Evolutionary conservation across 371 early-diverging fungal genomes (phyloP), one percentile per base, ranked within the genome.

Genomic region (Syncephalastrum sp.): DNA sequence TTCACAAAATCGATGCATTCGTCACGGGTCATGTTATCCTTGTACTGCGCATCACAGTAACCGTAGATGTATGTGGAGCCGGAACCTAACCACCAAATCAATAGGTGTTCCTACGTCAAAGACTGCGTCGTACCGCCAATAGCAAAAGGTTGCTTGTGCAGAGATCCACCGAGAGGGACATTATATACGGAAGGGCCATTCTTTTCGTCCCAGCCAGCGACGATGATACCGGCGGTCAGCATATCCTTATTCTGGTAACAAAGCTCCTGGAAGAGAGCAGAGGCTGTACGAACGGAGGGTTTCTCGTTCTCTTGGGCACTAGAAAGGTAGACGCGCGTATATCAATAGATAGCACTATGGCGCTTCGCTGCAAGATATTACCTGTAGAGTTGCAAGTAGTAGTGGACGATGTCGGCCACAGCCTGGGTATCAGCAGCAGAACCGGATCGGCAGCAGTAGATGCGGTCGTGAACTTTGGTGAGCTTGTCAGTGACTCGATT

Each of bases 361-460:
- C 43, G n/a, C 5, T 1, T 10, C 6, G 24, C 38, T 51, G 5
- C 5, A 24, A 23, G 2, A 19, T 6, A 14, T 5, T 86, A 92
- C 94, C 82, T 78, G 72, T 91, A 96, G 80, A 96, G 79, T 74
- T 95, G 91, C 56, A 97, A 80, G 57, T 96, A 89, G 71, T 94
- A 94, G 59, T 90, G 90, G 13, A 98, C 93, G 70, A 97, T 93
- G 63, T 97, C 96, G 17, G 98, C 94, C 5, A 99, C 83, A 25
- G 95, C 98, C 81, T 99, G 99, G 38, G 99, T 99, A 79, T 99
- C 99, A 44, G 99, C 99, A 50, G 99, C 97, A 57, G 89, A 89
- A 54, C 99, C 99, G 13, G 93, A 93, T 66, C 98, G 89, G 79
- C 99, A 99, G 75, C 98, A 97, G 82, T 91, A 99, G 61, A 99